Evolutionary conservation across 2,329 filamentous ascomycete genomes (phyloP).

Genomic region (Thielaviopsis cerberus): DNA sequence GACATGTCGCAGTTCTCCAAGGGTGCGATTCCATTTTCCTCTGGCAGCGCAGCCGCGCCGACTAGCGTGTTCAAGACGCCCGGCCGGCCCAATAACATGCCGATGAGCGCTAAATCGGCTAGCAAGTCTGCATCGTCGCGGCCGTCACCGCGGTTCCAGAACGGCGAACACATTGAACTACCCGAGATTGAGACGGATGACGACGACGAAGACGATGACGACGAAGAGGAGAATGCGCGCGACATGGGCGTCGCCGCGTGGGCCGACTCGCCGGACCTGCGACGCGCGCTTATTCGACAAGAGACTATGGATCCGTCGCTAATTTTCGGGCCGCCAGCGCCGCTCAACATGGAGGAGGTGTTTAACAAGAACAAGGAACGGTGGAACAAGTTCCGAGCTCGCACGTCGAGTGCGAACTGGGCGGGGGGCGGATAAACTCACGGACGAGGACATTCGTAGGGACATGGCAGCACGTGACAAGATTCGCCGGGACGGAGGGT

Average conservation of each 20-base stretch:
- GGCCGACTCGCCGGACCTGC: constrained; percentile 75
- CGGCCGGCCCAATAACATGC: constrained; percentile 30
- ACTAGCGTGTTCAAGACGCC: constrained; percentile 49
- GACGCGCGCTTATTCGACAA: constrained; percentile 56
- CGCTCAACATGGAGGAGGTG: constrained; percentile 88
- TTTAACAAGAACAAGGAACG: constrained; percentile 78
- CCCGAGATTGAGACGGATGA: constrained; percentile 93
- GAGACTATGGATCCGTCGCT: constrained; percentile 67
- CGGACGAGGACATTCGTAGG: constrained; percentile 67
- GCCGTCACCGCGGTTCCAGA: constrained; percentile 70
- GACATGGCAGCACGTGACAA: constrained; percentile 65
- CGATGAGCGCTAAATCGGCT: constrained; percentile 31
- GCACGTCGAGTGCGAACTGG: constrained; percentile 94
- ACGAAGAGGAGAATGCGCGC: constrained; percentile 23
- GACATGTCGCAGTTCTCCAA: constrained; percentile 80
- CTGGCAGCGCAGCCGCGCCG: constrained; percentile 33
- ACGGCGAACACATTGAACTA: constrained; percentile 76
- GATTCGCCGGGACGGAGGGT: constrained; percentile 66
- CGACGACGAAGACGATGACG: constrained; percentile 64
- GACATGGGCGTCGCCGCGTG: constrained; percentile 32
- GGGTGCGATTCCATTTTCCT: constrained; percentile 75
- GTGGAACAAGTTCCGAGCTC: constrained; percentile 70
- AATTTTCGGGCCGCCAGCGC: constrained; percentile 76
- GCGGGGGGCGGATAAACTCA: constrained; percentile 61
- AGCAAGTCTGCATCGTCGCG: constrained; percentile 42